Conservation (phyloP, 441 rosid genomes). For the Sinapis alba region DNA sequence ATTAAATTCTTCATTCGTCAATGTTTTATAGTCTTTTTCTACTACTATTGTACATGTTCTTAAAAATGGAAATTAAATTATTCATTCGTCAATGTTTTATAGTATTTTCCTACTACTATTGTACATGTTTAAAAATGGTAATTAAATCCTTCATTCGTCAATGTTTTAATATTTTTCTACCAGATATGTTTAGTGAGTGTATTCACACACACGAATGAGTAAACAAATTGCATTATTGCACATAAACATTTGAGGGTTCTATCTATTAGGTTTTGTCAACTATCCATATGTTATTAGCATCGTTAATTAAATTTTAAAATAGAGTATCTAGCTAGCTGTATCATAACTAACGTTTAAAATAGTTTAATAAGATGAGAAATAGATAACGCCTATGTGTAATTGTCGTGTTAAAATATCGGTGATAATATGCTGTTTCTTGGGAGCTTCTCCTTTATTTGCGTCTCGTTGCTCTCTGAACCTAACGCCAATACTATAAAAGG, state of each 20-base stretch:
- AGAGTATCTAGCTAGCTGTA: neutral
- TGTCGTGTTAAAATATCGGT: slow-evolving; percentile 23
- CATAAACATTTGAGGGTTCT: neutral
- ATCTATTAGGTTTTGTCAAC: neutral
- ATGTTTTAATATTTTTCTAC: neutral
- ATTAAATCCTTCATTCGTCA: neutral
- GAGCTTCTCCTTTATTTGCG: slow-evolving; percentile 30
- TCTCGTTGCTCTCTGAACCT: slow-evolving; percentile 18
- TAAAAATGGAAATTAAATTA: too few species aligned
- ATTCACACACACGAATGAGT: too few species aligned
- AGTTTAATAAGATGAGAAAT: neutral
- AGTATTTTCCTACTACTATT: too few species aligned
- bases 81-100: too few species aligned
- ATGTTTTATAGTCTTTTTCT: neutral
- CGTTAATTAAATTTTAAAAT: neutral
- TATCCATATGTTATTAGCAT: neutral
- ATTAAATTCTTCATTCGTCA: neutral
- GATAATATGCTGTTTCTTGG: slow-evolving; percentile 33
- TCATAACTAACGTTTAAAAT: neutral
- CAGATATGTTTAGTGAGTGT: too few species aligned
- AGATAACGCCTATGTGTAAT: neutral
- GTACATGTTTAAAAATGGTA: neutral
- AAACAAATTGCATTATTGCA: neutral
- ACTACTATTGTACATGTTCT: too few species aligned
- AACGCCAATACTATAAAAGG: slow-evolving; percentile 33